Evolutionary conservation across 306 rosid species (phyloP).

Genomic region (Malus orientalis): DNA sequence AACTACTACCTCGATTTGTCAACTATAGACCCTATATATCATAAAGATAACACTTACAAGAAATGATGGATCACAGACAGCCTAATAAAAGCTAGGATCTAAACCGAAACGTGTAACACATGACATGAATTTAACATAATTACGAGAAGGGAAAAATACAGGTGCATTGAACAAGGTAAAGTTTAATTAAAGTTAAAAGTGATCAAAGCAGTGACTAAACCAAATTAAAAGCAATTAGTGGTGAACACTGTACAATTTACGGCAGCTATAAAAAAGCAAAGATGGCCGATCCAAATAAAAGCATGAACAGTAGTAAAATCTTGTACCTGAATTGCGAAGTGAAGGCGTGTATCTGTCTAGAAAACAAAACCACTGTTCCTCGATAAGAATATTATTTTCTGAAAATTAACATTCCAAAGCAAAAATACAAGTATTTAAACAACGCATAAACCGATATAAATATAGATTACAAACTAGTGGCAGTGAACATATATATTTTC

Average conservation of each 20-base stretch:
- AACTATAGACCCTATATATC: not conserved
- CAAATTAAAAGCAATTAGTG: conserved; percentile 13
- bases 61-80: not conserved
- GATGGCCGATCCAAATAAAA: not conserved
- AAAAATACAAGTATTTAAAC: not conserved
- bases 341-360: conserved; percentile 10
- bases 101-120: not conserved
- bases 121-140: not conserved
- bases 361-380: not conserved
- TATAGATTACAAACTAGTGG: not conserved
- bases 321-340: conserved; percentile 18
- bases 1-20: not conserved
- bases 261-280: not conserved
- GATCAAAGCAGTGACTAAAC: not conserved
- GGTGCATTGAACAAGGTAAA: conserved; percentile 18
- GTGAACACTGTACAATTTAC: not conserved
- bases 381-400: not conserved
- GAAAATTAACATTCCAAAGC: not conserved
- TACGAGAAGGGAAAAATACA: not conserved
- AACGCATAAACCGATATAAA: not conserved
- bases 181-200: conserved; percentile 9
- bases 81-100: not conserved
- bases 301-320: not conserved
- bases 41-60: not conserved
- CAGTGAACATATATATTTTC: not conserved